Evolutionary conservation across 2,329 filamentous ascomycete species (phyloP).

Genomic region (Sclerotinia sclerotiorum): DNA sequence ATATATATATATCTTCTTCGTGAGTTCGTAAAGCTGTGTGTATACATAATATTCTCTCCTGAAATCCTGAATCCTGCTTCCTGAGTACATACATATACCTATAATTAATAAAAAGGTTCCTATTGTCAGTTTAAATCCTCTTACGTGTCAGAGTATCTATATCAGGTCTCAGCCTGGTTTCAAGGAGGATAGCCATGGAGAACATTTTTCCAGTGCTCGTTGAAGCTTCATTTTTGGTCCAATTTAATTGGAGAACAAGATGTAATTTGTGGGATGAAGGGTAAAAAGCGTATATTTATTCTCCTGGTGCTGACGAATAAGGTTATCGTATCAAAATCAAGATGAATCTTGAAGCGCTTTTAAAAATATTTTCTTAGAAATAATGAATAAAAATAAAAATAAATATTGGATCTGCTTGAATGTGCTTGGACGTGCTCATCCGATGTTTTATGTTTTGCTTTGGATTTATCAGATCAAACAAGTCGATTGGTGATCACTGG

Average conservation of each 20-base stretch:
- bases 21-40: not conserved
- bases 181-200: not conserved
- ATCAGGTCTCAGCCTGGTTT: conserved; percentile 11
- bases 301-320: not conserved
- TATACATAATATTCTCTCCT: not conserved
- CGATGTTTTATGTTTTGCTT: not conserved
- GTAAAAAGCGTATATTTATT: not conserved
- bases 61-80: not conserved
- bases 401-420: not conserved
- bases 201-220: not conserved
- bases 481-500: not conserved
- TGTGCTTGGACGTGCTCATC: conserved; percentile 1
- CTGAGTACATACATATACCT: not conserved
- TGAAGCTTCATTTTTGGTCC: not conserved
- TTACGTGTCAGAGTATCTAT: conserved; percentile 12
- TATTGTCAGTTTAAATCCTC: not conserved
- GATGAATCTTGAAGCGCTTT: not conserved
- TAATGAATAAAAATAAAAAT: not conserved
- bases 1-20: not conserved
- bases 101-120: not conserved
- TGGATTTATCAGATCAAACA: not conserved
- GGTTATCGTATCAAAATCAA: not conserved
- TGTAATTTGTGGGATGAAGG: conserved; percentile 7
- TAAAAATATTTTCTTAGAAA: not conserved
- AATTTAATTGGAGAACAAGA: not conserved